phyloP scores from a whole-genome alignment of 164 flowering plant species.

The Dillenia turbinata region DNA sequence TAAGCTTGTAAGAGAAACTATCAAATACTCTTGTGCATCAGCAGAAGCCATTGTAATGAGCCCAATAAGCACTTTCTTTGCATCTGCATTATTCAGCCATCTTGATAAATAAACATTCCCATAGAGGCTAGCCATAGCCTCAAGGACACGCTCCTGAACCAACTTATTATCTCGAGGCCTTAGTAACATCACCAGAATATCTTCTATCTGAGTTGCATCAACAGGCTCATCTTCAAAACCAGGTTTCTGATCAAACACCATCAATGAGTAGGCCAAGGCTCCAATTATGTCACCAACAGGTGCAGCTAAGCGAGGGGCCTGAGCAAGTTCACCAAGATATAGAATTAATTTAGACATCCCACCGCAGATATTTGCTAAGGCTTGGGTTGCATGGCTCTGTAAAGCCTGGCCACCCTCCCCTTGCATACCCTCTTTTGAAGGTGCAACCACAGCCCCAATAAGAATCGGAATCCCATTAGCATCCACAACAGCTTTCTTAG shows the following conservation, averaged over 20 bases:
- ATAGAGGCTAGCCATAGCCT: constrained; percentile 88
- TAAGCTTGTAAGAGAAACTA: constrained; percentile 55
- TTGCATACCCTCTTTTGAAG: constrained; percentile 88
- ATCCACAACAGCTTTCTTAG: constrained; percentile 62
- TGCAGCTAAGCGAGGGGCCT: constrained; percentile 64
- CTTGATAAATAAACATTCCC: constrained; percentile 55
- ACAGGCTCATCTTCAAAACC: constrained; percentile 43
- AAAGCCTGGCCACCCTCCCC: constrained; percentile 60
- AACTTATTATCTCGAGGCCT: constrained; percentile 78
- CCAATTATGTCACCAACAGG: constrained; percentile 89
- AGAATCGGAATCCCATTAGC: constrained; percentile 61
- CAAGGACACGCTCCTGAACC: constrained; percentile 79
- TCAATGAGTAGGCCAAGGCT: constrained; percentile 83
- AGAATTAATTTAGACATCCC: constrained; percentile 67
- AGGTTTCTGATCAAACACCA: constrained; percentile 54
- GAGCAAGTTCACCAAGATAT: constrained; percentile 76
- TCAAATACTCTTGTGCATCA: constrained; percentile 72
- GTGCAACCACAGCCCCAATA: constrained; percentile 84
- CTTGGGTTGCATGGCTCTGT: constrained; percentile 63
- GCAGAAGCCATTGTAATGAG: constrained; percentile 66
- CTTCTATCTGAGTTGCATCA: constrained; percentile 54
- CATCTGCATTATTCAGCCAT: constrained; percentile 58
- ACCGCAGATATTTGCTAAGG: constrained; percentile 77
- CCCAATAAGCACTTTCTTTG: constrained; percentile 73
- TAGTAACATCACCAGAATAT: constrained; percentile 47